Evolutionary conservation across 169 alveolate genomes (phyloP).

Genomic region (Perkinsus marinus): DNA sequence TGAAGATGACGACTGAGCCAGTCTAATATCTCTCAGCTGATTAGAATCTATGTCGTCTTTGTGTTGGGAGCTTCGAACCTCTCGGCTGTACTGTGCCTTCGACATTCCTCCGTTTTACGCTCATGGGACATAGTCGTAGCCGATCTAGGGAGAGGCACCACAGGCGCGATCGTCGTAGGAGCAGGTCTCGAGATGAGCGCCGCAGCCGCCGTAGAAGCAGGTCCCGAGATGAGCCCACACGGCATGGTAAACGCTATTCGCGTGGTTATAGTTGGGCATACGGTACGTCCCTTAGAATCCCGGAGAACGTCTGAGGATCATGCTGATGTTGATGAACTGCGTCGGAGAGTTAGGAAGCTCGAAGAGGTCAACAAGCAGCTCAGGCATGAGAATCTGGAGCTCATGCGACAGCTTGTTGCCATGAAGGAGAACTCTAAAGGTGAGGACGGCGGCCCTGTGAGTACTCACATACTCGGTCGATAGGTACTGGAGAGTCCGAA

Average conservation of each 20-base stretch:
- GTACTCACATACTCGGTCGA: background rate
- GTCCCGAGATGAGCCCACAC: too few species aligned
- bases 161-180: background rate
- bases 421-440: background rate
- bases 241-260: too few species aligned
- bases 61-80: background rate
- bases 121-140: background rate
- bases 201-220: background rate
- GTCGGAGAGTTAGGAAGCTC: background rate
- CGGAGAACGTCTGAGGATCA: background rate
- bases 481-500: background rate
- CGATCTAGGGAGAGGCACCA: background rate
- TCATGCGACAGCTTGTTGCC: background rate
- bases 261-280: too few species aligned
- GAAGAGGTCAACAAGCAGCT: background rate
- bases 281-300: background rate
- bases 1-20: too few species aligned
- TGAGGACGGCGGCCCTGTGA: background rate
- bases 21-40: background rate
- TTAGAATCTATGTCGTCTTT: background rate
- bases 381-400: background rate
- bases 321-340: background rate
- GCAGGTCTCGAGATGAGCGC: background rate
- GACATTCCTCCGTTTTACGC: background rate
- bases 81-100: too few species aligned